phyloP scores from a whole-genome alignment of 2,329 filamentous ascomycete species.

The Monosporascus sp. region DNA sequence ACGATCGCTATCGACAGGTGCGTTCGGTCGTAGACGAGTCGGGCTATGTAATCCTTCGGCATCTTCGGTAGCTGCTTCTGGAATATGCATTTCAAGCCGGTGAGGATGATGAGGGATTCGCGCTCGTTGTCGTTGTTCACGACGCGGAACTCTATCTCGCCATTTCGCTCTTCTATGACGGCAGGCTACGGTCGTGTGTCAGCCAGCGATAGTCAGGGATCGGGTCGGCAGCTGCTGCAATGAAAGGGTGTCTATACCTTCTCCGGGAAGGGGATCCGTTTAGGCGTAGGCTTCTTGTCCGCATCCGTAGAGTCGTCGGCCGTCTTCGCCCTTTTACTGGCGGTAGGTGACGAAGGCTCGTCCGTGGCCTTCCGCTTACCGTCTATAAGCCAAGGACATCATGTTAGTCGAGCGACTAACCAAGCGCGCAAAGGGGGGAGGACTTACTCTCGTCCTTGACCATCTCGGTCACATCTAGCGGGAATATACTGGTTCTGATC shows the following conservation, averaged over 20 bases:
- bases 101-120: slow-evolving; percentile 89
- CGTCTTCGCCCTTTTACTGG: slow-evolving; percentile 61
- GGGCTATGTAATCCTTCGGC: slow-evolving; percentile 98
- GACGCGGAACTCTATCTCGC: slow-evolving; percentile 93
- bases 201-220: slow-evolving; percentile 11
- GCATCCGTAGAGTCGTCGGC: slow-evolving; percentile 33
- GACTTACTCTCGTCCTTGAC: slow-evolving; percentile 37
- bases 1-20: slow-evolving; percentile 96
- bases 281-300: slow-evolving; percentile 48
- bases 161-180: slow-evolving; percentile 86
- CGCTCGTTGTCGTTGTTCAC: slow-evolving; percentile 92
- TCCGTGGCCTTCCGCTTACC: slow-evolving; percentile 70
- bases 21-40: slow-evolving; percentile 93
- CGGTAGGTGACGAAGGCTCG: slow-evolving; percentile 55
- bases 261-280: slow-evolving; percentile 80
- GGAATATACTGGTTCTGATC: background rate
- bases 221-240: slow-evolving; percentile 7
- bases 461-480: slow-evolving; percentile 13
- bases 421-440: background rate
- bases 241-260: slow-evolving; percentile 49
- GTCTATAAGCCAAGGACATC: slow-evolving; percentile 26
- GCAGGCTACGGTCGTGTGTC: slow-evolving; percentile 54
- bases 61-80: slow-evolving; percentile 98
- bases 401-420: slow-evolving; percentile 5
- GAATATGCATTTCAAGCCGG: slow-evolving; percentile 94